Evolutionary conservation across 805 yeast species (phyloP).

Genomic region (Kodamaea restingae): DNA sequence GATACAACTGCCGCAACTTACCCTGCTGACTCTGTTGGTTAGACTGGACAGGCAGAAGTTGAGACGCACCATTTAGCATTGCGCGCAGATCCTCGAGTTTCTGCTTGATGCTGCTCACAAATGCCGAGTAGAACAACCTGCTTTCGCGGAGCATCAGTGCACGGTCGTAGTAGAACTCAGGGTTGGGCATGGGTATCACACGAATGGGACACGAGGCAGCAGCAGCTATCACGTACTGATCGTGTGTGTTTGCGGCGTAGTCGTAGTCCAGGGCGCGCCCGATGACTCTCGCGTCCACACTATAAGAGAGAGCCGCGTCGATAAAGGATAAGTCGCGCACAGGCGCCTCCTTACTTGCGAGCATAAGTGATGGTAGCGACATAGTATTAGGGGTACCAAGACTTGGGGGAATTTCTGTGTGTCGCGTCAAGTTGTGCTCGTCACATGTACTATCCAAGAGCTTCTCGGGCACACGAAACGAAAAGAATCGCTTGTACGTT

Average conservation of each 20-base stretch:
- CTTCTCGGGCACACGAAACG: conserved; percentile 39
- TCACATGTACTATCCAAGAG: conserved; percentile 40
- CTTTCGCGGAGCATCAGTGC: conserved; percentile 16
- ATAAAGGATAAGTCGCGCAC: conserved; percentile 34
- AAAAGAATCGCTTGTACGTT: conserved; percentile 39
- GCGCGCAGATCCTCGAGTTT: conserved; percentile 25
- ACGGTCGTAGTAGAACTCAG: conserved; percentile 18
- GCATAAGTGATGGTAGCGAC: conserved; percentile 21
- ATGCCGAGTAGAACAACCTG: conserved; percentile 31
- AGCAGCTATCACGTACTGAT: conserved; percentile 36
- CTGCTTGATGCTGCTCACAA: conserved; percentile 25
- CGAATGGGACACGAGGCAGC: conserved; percentile 32
- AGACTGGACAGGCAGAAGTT: conserved; percentile 8
- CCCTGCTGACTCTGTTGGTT: conserved; percentile 9
- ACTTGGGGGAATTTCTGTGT: conserved; percentile 36
- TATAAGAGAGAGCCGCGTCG: conserved; percentile 33
- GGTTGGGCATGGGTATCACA: conserved; percentile 29
- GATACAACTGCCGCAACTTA: conserved; percentile 32
- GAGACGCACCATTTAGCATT: conserved; percentile 9
- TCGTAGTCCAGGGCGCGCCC: conserved; percentile 38
- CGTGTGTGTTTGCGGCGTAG: conserved; percentile 14
- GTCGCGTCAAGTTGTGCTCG: conserved; percentile 29
- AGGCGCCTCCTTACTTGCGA: conserved; percentile 17
- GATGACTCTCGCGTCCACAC: conserved; percentile 38
- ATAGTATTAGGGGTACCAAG: conserved; percentile 28